Conservation (phyloP, 768 basidiomycete species). For the Leccinum subtestaceum region DNA sequence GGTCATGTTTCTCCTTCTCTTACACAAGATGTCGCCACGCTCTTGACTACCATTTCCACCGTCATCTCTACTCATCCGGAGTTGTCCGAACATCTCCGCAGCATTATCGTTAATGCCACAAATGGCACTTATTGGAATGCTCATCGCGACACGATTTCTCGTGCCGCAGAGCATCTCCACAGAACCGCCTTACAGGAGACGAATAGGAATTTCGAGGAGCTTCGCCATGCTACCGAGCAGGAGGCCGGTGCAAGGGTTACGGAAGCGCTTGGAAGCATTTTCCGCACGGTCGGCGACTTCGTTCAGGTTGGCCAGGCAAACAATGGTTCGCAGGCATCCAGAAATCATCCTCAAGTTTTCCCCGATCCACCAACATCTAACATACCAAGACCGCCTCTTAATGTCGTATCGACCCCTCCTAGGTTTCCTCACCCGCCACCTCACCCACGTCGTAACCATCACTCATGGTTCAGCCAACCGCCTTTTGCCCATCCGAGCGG, state of each 20-base stretch:
- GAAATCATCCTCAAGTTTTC: neutral
- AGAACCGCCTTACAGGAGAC: slow-evolving; percentile 42
- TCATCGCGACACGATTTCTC: slow-evolving; percentile 58
- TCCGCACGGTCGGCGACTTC: slow-evolving; percentile 49
- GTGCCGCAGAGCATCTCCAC: slow-evolving; percentile 53
- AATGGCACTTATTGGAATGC: slow-evolving; percentile 68
- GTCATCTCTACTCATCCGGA: slow-evolving; percentile 68
- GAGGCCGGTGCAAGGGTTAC: slow-evolving; percentile 64
- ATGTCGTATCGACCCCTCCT: slow-evolving; percentile 12
- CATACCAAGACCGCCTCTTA: slow-evolving; percentile 7
- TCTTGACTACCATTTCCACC: slow-evolving; percentile 55
- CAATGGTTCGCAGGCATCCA: slow-evolving; percentile 1
- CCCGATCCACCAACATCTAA: neutral
- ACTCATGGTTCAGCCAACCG: slow-evolving; percentile 25
- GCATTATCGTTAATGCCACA: slow-evolving; percentile 57
- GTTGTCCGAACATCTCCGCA: slow-evolving; percentile 62
- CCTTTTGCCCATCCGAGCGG: slow-evolving; percentile 5
- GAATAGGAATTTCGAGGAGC: slow-evolving; percentile 40
- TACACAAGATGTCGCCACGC: slow-evolving; percentile 59
- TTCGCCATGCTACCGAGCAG: slow-evolving; percentile 53
- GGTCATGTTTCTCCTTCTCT: slow-evolving; percentile 42
- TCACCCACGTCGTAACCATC: slow-evolving; percentile 19
- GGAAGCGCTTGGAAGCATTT: slow-evolving; percentile 57
- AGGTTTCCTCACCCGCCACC: slow-evolving; percentile 18
- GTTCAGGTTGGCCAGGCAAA: slow-evolving; percentile 18